Base-by-base conservation (phyloP, 441 rosid species). In the Breynia disticha region DNA sequence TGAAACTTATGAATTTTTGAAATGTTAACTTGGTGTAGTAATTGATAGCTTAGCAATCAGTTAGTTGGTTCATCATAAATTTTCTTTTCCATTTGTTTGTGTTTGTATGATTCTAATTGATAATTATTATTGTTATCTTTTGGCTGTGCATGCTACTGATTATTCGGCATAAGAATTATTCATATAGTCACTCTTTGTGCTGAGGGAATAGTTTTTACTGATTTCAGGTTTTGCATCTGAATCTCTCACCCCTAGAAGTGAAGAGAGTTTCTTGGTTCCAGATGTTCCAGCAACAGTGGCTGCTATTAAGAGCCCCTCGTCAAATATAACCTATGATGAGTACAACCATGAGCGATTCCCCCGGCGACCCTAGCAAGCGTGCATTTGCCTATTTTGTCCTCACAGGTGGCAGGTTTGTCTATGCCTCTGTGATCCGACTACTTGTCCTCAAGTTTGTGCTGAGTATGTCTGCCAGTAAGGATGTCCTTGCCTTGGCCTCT, bases 391-490 rank as follows among this genome's bases (percentile, higher is more conserved):
- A 86, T 63, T 86, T 86, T 32, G 86, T 79, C 60, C 58, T 86
- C 55, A 64, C 88, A 0, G 95, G 95, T 58, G 95, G 95, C 52
- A 79, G 91, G 70, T 86, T 86, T 57, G 84, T 83, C 5, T 83
- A 86, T 60, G 95, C 91, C 49, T 83, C 91, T 15, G 57, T 86
- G 51, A 18, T 81, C 66, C 95, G 95, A 12, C 84, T 86, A 45
- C 76, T 86, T 50, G 55, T 83, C 59, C 87, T 86, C 54, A 86
- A 86, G 80, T 64, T 86, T 57, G 67, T 86, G 48, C 75, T 86
- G 50, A 86, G 95, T 67, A 86, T 83, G 95, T 83, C 95, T 13
- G 95, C 95, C 6, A 86, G 84, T 72, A 83, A 86, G 53, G 95
- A 86, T 48, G 95, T 86, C 22, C 91, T 86, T 58, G 95, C 95